A percentile compares a stretch with the other conserved stretches of the same genome.
Conservation (phyloP, 495 filamentous ascomycete genomes). For the Annulohypoxylon bovei region DNA sequence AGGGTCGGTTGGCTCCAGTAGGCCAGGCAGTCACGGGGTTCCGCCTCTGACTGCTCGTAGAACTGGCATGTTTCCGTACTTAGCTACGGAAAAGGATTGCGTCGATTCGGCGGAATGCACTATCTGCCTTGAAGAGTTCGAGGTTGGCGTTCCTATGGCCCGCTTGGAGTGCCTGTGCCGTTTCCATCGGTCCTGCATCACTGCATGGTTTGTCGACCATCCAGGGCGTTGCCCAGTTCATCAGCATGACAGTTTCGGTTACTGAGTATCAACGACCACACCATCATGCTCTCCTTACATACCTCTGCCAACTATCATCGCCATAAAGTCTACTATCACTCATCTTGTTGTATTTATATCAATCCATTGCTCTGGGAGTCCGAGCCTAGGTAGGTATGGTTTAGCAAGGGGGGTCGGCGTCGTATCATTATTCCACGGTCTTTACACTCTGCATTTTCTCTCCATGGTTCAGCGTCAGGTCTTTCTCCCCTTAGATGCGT, state of each 20-base stretch:
- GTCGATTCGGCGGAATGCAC: conserved; percentile 85
- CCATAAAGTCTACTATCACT: not conserved
- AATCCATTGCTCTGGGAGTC: not conserved
- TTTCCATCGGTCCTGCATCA: conserved; percentile 80
- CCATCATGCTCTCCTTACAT: not conserved
- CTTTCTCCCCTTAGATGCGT: conserved; percentile 14
- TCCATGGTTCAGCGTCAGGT: conserved; percentile 5
- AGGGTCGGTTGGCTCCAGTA: conserved; percentile 12
- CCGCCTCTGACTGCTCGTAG: conserved; percentile 48
- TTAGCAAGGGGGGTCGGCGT: not conserved
- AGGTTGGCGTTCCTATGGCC: conserved; percentile 82
- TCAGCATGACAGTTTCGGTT: conserved; percentile 62
- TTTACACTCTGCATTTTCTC: conserved; percentile 27
- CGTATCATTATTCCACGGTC: conserved; percentile 22
- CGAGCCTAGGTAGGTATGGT: not conserved
- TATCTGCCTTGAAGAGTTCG: conserved; percentile 97
- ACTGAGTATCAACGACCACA: conserved; percentile 33
- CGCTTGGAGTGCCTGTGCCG: conserved; percentile 92
- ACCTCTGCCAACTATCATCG: not conserved
- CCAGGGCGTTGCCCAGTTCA: conserved; percentile 66
- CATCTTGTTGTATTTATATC: conserved; percentile 3
- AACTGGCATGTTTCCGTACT: conserved; percentile 69
- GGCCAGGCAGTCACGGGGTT: conserved; percentile 23
- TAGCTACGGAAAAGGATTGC: conserved; percentile 92
- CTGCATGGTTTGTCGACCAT: conserved; percentile 61